Evolutionary conservation across 2,329 filamentous ascomycete species (phyloP).

Genomic region (Colletotrichum scovillei): DNA sequence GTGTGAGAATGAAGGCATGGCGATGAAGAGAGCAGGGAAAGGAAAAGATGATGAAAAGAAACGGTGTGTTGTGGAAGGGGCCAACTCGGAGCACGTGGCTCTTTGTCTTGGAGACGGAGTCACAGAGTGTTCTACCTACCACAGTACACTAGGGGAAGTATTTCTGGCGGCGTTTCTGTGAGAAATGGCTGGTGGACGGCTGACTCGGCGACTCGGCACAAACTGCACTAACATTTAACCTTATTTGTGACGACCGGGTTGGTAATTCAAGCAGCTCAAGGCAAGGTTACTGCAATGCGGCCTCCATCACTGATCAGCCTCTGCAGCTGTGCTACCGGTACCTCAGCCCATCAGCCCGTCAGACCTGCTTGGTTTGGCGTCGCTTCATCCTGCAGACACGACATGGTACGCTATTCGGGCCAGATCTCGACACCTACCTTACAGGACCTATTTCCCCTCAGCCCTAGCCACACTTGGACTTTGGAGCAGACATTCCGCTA

Average conservation of each 20-base stretch:
- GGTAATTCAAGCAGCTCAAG: no score
- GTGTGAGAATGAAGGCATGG: background rate
- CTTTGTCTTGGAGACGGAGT: background rate
- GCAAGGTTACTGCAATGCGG: background rate
- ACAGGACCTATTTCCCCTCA: background rate
- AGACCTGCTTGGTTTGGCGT: background rate
- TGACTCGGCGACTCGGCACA: background rate
- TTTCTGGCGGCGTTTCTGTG: background rate
- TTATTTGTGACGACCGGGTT: background rate
- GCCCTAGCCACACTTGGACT: background rate
- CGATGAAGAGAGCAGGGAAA: no score
- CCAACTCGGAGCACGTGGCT: background rate
- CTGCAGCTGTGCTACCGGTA: background rate
- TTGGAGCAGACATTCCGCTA: background rate
- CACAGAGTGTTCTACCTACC: no score
- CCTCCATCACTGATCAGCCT: background rate
- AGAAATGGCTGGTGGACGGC: background rate
- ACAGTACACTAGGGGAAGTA: background rate
- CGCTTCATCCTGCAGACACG: background rate
- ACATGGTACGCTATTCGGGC: background rate
- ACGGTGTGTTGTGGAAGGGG: background rate
- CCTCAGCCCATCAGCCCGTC: background rate
- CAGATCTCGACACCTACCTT: background rate
- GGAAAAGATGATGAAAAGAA: background rate
- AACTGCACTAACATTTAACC: conserved; percentile 23